Conservation (phyloP, 139 green algal species). For the Tetradesmus lagerheimii region DNA sequence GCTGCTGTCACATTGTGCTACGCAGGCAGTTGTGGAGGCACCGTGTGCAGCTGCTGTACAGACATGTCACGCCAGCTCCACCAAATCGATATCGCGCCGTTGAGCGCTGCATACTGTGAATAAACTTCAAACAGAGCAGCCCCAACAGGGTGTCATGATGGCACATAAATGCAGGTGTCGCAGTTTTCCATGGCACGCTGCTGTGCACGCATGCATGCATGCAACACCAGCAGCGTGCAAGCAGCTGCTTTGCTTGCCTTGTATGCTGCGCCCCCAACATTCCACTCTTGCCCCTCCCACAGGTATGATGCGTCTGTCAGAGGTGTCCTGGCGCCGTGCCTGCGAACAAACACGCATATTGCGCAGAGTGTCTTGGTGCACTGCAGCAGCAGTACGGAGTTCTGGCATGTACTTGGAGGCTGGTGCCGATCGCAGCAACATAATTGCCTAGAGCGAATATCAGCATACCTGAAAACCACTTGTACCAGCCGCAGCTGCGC, state of each 20-base stretch:
- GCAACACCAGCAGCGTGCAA: background rate
- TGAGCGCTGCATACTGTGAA: too few relatives aligned
- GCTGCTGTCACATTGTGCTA: too few relatives aligned
- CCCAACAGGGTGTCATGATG: too few relatives aligned
- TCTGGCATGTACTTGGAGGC: background rate
- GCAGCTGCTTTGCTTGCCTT: background rate
- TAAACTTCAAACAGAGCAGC: too few relatives aligned
- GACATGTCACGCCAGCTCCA: too few relatives aligned
- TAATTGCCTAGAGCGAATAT: background rate
- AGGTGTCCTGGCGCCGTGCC: constrained; percentile 78
- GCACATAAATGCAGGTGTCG: too few relatives aligned
- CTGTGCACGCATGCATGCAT: too few relatives aligned
- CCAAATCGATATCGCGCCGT: too few relatives aligned
- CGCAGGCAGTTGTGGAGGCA: too few relatives aligned
- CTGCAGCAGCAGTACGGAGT: background rate
- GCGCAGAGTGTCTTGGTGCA: background rate
- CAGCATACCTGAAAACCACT: constrained; percentile 75
- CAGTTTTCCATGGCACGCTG: too few relatives aligned
- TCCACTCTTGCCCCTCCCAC: constrained; percentile 54
- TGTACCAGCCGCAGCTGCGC: constrained; percentile 74
- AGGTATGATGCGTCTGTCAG: constrained; percentile 61
- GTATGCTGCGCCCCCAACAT: constrained; percentile 64
- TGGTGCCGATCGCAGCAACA: background rate
- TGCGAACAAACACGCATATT: constrained; percentile 30
- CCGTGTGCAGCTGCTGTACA: too few relatives aligned